Evolutionary conservation across 192 early-diverging fungal genomes (phyloP), one percentile per base, ranked within the genome.

Genomic region (Umbelopsis ramanniana): DNA sequence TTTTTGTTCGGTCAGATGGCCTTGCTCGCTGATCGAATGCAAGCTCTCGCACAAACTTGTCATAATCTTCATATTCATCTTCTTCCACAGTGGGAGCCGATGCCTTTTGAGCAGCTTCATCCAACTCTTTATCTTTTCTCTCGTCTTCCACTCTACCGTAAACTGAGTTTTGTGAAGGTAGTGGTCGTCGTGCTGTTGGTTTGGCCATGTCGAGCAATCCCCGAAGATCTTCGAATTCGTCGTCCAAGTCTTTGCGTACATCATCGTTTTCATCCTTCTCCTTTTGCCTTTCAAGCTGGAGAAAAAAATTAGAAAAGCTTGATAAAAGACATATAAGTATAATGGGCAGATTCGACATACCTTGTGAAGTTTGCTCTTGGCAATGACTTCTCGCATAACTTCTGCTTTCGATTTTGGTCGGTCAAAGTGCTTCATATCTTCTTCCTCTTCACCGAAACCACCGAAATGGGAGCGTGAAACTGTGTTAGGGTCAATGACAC

Each of bases 351-450:
- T 1, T 43, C n/a, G 4, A 50, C 48, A 50, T 55, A 85, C 82
- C 76, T 98, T 98, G 86, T 98, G 90, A 72, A 89, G 74, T 81
- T 99, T 99, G 83, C 93, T 95, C 84, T 99, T 99, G 47, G 93
- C 93, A 74, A 99, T 98, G 33, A 99, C 77, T 79, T 99, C 97
- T 77, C 93, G 92, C 98, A 98, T 98, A 47, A 99, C 81, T 82
- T 99, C 98, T 35, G 87, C 88, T 81, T 96, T 96, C 37, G 93
- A 89, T 82, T 97, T 98, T 47, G 85, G 86, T 46, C 83, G 85
- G 33, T 85, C 83, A 52, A 78, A 72, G 33, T 69, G 37, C 23
- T 75, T 71, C 21, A 50, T 75, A 12, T 74, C 73, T 11, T 52
- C 69, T 40, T 74, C 80, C 21, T 67, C 35, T 38, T 91, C 89